phyloP scores from a whole-genome alignment of 2,329 filamentous ascomycete genomes.

The Claviceps arundinis region DNA sequence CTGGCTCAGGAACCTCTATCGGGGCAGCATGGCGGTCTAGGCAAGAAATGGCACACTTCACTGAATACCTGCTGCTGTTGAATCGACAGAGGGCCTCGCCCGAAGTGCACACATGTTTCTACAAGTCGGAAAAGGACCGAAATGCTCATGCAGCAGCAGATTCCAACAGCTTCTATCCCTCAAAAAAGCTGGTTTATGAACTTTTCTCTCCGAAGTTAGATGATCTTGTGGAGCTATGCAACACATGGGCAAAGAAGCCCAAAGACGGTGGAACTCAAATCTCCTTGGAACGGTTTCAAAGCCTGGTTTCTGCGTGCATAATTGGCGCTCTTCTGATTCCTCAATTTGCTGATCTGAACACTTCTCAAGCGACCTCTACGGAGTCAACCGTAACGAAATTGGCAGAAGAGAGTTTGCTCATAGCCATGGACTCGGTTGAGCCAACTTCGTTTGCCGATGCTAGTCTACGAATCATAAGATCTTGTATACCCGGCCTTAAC shows the following conservation, averaged over 20 bases:
- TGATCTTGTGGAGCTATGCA: constrained; percentile 32
- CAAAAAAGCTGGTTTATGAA: constrained; percentile 39
- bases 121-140: constrained; percentile 3
- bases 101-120: constrained; percentile 1
- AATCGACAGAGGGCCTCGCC: constrained; percentile 13
- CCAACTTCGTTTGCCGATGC: constrained; percentile 31
- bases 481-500: constrained; percentile 32
- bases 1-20: constrained; percentile 33
- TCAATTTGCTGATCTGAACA: constrained; percentile 32
- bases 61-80: constrained; percentile 43
- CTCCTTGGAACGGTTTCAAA: constrained; percentile 39
- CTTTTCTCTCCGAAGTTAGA: constrained; percentile 39
- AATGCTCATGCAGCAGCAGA: constrained; percentile 14
- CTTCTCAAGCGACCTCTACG: constrained; percentile 34
- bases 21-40: constrained; percentile 34
- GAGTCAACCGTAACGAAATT: constrained; percentile 29
- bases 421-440: constrained; percentile 30
- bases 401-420: constrained; percentile 25
- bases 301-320: constrained; percentile 35
- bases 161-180: constrained; percentile 22
- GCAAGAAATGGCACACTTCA: constrained; percentile 28
- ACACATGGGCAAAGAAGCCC: constrained; percentile 32
- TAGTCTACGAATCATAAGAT: constrained; percentile 30
- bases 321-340: constrained; percentile 32
- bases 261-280: constrained; percentile 34